These are phyloP conservation scores for Zygoascus hellenicus DNA, from an alignment of 1,139 yeast species.

Conservation along the genomic window DNA sequence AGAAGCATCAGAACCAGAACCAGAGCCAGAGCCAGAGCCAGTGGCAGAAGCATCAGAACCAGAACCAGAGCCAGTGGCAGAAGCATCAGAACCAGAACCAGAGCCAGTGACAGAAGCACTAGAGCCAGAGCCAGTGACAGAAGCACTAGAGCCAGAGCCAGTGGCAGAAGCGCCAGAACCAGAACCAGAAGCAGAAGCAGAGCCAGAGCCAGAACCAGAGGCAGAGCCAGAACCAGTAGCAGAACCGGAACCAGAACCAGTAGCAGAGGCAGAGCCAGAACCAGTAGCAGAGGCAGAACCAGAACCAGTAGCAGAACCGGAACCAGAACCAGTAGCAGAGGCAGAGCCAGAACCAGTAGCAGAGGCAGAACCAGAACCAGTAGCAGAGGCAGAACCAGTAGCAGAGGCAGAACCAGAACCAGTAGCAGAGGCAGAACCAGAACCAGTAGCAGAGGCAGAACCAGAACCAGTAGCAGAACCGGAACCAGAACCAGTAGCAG, in stretches of 20 bases:
- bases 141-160: not conserved
- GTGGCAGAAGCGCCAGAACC: not conserved
- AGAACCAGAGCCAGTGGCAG: not conserved
- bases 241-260: not conserved
- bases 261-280: not conserved
- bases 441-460: not conserved
- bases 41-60: not conserved
- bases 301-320: not conserved
- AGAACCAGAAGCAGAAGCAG: not conserved
- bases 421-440: not conserved
- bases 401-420: not conserved
- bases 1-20: not conserved
- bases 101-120: not conserved
- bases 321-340: not conserved
- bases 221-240: not conserved
- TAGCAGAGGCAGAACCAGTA: not conserved
- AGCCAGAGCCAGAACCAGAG: not conserved
- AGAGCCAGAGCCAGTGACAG: not conserved
- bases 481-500: not conserved
- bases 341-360: not conserved
- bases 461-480: not conserved
- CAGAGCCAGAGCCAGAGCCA: not conserved
- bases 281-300: not conserved
- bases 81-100: constrained; percentile 1
- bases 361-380: not conserved